Percentiles rank a stretch among this genome's conserved stretches.
phyloP scores from a whole-genome alignment of 2,329 filamentous ascomycete species.

The Colletotrichum musae region DNA sequence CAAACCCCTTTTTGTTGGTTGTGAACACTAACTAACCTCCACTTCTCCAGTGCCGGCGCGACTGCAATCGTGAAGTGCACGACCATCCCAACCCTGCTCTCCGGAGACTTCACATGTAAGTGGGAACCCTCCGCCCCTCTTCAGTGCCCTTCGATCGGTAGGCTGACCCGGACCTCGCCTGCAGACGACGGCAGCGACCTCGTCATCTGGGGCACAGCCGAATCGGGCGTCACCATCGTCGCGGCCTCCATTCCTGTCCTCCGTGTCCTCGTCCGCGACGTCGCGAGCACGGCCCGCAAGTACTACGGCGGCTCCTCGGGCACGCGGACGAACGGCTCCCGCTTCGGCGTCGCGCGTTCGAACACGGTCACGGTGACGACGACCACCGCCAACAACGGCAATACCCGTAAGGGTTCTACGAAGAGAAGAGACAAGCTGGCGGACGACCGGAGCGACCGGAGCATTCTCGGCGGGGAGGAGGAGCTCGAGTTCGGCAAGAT shows the following conservation, averaged over 20 bases:
- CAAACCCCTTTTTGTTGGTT: background rate
- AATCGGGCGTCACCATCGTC: conserved; percentile 32
- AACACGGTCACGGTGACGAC: conserved; percentile 33
- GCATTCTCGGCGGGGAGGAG: conserved; percentile 28
- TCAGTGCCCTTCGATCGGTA: conserved; percentile 40
- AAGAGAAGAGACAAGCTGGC: conserved; percentile 32
- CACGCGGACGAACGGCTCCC: conserved; percentile 7
- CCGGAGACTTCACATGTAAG: conserved; percentile 36
- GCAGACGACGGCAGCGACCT: conserved; percentile 30
- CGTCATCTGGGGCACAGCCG: conserved; percentile 29
- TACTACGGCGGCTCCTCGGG: conserved; percentile 30
- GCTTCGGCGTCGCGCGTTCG: conserved; percentile 3
- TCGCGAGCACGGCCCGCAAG: conserved; percentile 16
- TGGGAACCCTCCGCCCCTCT: no score
- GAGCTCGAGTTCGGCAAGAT: conserved; percentile 41
- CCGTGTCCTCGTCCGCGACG: conserved; percentile 39
- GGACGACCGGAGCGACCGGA: conserved; percentile 40
- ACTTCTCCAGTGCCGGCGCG: conserved; percentile 37
- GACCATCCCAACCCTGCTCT: conserved; percentile 29
- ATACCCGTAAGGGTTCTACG: conserved; percentile 9
- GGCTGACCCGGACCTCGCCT: conserved; percentile 36
- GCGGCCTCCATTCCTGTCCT: conserved; percentile 39
- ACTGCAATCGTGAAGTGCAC: conserved; percentile 42
- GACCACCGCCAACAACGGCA: background rate
- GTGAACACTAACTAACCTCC: background rate